Evolutionary conservation across 495 filamentous ascomycete species (phyloP).

Genomic region (Annulohypoxylon nitens): DNA sequence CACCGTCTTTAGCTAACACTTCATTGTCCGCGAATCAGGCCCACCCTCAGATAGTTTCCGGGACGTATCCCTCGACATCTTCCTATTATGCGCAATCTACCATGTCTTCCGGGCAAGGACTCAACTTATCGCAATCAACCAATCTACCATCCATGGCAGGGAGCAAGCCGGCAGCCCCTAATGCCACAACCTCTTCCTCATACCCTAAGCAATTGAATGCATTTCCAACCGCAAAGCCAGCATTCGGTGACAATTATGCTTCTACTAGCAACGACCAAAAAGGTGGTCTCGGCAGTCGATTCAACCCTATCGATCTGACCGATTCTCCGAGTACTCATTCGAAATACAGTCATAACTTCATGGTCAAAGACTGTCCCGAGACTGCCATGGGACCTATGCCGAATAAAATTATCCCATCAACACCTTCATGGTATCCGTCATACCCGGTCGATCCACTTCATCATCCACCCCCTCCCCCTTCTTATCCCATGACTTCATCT

Average conservation of each 20-base stretch:
- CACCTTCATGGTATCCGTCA: not conserved
- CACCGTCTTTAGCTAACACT: not conserved
- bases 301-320: constrained; percentile 16
- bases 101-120: not conserved
- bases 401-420: not conserved
- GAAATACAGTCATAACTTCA: not conserved
- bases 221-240: not conserved
- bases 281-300: constrained; percentile 6
- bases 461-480: not conserved
- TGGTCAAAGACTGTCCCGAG: not conserved
- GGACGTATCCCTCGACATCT: not conserved
- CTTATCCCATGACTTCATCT: not conserved
- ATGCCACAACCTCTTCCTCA: not conserved
- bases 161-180: not conserved
- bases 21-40: not conserved
- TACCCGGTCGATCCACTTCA: not conserved
- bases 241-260: not conserved
- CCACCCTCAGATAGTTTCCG: constrained; percentile 14
- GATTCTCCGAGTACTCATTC: not conserved
- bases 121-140: not conserved
- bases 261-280: not conserved
- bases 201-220: not conserved
- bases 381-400: not conserved
- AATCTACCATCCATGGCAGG: not conserved
- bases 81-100: not conserved